These are phyloP conservation scores for Dacryopinax spathularia DNA, from an alignment of 768 basidiomycete species.

Conservation along the genomic window DNA sequence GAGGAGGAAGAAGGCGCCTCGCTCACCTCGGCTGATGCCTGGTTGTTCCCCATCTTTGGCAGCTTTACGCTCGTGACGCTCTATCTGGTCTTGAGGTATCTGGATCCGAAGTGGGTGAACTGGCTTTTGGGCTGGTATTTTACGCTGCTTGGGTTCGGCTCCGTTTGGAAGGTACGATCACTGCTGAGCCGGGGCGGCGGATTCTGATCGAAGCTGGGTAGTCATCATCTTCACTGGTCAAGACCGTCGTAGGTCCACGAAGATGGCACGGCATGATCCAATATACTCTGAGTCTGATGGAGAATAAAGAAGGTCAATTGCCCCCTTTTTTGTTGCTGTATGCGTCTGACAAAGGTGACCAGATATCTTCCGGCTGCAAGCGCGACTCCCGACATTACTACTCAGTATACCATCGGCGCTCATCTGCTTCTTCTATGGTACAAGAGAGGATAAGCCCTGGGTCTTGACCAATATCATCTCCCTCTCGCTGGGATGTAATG, in stretches of 20 bases:
- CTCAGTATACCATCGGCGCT: slow-evolving; percentile 35
- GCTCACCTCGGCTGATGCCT: slow-evolving; percentile 15
- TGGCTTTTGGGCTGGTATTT: slow-evolving; percentile 55
- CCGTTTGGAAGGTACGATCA: slow-evolving; percentile 50
- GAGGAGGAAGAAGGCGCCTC: not conserved
- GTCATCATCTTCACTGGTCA: slow-evolving; percentile 27
- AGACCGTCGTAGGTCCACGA: slow-evolving; percentile 17
- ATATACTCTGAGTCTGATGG: slow-evolving; percentile 11
- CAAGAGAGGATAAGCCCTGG: slow-evolving; percentile 38
- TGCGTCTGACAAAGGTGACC: not conserved
- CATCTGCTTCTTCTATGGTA: slow-evolving; percentile 39
- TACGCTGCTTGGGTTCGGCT: slow-evolving; percentile 46
- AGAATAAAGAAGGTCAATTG: slow-evolving; percentile 6
- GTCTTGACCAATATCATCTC: slow-evolving; percentile 61
- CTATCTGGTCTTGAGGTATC: slow-evolving; percentile 19
- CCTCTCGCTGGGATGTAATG: slow-evolving; percentile 68
- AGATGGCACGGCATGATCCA: slow-evolving; percentile 17
- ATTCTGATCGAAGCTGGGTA: not conserved
- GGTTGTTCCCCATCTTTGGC: slow-evolving; percentile 18
- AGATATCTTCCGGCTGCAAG: slow-evolving; percentile 22
- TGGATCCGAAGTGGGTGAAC: slow-evolving; percentile 57
- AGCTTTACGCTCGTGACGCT: slow-evolving; percentile 13
- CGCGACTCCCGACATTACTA: slow-evolving; percentile 31
- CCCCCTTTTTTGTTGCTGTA: slow-evolving; percentile 21
- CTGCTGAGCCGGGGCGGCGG: not conserved